phyloP scores from a whole-genome alignment of 495 filamentous ascomycete species.

The Pyrenopolyporus hunteri region DNA sequence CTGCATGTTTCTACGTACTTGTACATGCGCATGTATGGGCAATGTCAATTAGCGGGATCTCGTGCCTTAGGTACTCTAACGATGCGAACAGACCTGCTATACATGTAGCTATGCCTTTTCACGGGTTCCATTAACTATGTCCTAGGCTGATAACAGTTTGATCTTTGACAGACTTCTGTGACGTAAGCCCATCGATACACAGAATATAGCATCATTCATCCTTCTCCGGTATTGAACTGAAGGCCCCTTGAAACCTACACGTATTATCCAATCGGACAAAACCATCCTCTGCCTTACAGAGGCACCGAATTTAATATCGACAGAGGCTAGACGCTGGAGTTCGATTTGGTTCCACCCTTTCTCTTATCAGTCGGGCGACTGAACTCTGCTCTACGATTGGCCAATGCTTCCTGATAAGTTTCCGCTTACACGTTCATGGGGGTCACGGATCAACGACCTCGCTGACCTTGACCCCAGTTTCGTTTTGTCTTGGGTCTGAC shows the following conservation, averaged over 20 bases:
- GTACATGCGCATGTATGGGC: no score
- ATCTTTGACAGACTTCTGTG: neutral
- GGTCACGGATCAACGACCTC: constrained; percentile 30
- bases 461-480: constrained; percentile 21
- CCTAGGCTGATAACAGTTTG: no score
- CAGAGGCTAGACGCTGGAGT: neutral
- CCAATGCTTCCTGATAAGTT: constrained; percentile 29
- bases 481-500: constrained; percentile 31
- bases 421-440: constrained; percentile 36
- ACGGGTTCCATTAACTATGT: no score
- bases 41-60: no score
- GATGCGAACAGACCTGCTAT: no score
- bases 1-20: no score
- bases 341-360: neutral
- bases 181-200: constrained; percentile 8
- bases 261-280: constrained; percentile 16
- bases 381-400: constrained; percentile 14
- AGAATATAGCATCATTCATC: no score
- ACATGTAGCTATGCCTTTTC: no score
- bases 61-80: no score
- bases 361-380: constrained; percentile 22
- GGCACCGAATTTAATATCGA: neutral
- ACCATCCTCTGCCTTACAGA: neutral
- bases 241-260: neutral
- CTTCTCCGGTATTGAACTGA: neutral